Conservation (phyloP, 2,329 filamentous ascomycete genomes). For the Penicillium sp. region DNA sequence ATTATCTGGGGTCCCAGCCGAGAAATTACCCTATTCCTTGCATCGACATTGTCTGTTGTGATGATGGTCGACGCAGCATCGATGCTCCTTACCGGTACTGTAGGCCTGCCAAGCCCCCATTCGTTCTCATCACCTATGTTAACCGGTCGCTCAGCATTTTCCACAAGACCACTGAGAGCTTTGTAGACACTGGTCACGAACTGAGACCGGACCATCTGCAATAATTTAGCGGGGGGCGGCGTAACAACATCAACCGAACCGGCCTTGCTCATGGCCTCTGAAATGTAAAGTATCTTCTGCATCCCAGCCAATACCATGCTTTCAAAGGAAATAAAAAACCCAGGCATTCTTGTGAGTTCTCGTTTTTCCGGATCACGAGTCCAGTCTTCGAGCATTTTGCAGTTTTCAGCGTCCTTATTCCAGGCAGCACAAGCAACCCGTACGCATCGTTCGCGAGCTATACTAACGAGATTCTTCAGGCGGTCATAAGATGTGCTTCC, state of each 20-base stretch:
- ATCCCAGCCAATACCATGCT: conserved; percentile 75
- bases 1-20: background rate
- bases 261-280: conserved; percentile 73
- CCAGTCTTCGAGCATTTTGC: conserved; percentile 93
- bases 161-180: conserved; percentile 89
- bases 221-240: conserved; percentile 77
- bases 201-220: conserved; percentile 85
- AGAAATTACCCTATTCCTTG: conserved; percentile 49
- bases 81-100: conserved; percentile 23
- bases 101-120: conserved; percentile 46
- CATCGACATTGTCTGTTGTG: conserved; percentile 50
- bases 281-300: conserved; percentile 93
- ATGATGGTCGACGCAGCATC: conserved; percentile 39
- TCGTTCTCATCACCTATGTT: conserved; percentile 56
- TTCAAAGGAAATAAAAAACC: conserved; percentile 80
- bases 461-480: conserved; percentile 70
- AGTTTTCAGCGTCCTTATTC: conserved; percentile 89
- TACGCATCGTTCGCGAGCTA: conserved; percentile 78
- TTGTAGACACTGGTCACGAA: conserved; percentile 95
- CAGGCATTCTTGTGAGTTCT: conserved; percentile 88
- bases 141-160: conserved; percentile 80
- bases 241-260: conserved; percentile 73
- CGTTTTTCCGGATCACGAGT: conserved; percentile 73
- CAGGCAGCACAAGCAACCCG: conserved; percentile 83
- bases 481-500: conserved; percentile 60